Evolutionary conservation across 2,329 filamentous ascomycete species (phyloP), one percentile per base, ranked within the genome.

Genomic region (Pseudogymnoascus sp.): DNA sequence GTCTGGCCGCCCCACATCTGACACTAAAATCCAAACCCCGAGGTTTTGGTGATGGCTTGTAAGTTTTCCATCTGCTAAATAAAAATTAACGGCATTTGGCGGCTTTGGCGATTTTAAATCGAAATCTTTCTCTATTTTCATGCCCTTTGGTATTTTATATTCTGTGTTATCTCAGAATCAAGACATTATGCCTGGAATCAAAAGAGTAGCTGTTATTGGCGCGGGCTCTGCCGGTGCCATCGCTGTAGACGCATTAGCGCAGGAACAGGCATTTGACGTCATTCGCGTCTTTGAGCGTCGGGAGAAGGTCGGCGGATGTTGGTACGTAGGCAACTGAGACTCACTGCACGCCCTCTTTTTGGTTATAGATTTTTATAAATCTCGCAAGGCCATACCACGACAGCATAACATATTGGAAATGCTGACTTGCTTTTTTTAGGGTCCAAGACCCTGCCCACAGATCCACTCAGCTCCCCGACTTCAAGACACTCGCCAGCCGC

Each of bases 231-330:
- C 82, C 2, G 85, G 85, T 2, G 81, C 82, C 11, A 86, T 86
- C 63, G 74, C 83, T 0, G 79, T 85, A 2, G 83, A 87, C 75
- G 84, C 85, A 4, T 72, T 87, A 31, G 79, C 78, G 26, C 78
- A 83, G 69, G 85, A 88, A 70, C 77, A 83, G 66, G 70, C 75
- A 0, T 87, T 87, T 68, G 81, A 86, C 64, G 72, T 76, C 1
- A 83, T 87, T 63, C 78, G 82, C 5, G 83, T 87, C 0, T 88
- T 87, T 69, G 85, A 88, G 70, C 76, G 85, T 29, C 79, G 83
- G 61, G 82, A 85, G 65, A 78, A 77, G 12, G 76, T 83, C 1
- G 85, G 85, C 61, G 85, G 85, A 16, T 85, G 82, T 63, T 88
- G 85, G 85, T 86, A 57, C 5, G 47, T 57, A 61, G 18, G 31